These are phyloP conservation scores for Calocera cornea DNA, from an alignment of 768 basidiomycete genomes.

Conservation along the genomic window DNA sequence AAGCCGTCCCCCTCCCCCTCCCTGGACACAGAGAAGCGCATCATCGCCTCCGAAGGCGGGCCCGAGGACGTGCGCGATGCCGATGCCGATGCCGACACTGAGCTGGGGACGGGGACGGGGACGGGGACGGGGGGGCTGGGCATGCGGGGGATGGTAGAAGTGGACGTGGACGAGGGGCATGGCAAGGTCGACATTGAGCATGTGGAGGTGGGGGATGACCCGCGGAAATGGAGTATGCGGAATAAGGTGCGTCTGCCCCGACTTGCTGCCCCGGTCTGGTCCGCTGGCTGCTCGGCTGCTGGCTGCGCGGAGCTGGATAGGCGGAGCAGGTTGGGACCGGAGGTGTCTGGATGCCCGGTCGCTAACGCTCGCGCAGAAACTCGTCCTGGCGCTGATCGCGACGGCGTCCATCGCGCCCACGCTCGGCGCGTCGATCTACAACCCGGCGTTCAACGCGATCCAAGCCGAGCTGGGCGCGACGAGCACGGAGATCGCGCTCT, in stretches of 20 bases:
- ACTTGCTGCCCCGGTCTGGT: background rate
- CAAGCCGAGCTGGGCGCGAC: constrained; percentile 46
- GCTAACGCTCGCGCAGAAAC: constrained; percentile 24
- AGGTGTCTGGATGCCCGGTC: constrained; percentile 8
- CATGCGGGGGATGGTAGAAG: no score
- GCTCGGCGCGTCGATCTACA: constrained; percentile 46
- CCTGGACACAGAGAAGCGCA: no score
- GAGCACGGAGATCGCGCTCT: constrained; percentile 47
- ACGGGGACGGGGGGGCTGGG: no score
- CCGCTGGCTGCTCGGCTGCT: background rate
- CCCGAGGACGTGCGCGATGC: no score
- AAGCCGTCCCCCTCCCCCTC: no score
- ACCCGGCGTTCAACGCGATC: constrained; percentile 52
- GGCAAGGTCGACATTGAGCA: constrained; percentile 26
- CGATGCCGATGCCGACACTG: no score
- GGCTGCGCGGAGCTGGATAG: background rate
- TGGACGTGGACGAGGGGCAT: background rate
- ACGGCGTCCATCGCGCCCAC: constrained; percentile 46
- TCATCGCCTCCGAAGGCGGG: no score
- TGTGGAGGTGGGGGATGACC: constrained; percentile 41
- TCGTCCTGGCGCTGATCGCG: constrained; percentile 28
- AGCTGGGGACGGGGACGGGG: no score
- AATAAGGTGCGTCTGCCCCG: constrained; percentile 40
- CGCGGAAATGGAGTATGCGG: constrained; percentile 41
- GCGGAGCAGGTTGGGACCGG: constrained; percentile 34